Evolutionary conservation across 352 stramenopile species (phyloP).

Genomic region (Phytopythium chamaehyphon): DNA sequence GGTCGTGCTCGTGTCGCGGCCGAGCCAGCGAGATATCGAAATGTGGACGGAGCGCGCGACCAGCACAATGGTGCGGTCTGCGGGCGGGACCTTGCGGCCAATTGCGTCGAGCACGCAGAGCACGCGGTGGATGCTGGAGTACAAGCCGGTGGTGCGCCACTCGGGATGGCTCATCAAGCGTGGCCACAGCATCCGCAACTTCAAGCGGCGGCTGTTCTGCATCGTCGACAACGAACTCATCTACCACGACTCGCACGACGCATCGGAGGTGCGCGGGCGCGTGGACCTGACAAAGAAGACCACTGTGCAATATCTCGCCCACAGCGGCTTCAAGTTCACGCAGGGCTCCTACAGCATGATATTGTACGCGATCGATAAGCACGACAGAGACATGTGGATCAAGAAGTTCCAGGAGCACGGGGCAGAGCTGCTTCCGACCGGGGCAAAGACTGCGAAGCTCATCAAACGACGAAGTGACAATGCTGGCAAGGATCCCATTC

Average conservation of each 20-base stretch:
- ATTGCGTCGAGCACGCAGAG: conserved; percentile 54
- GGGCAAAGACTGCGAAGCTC: conserved; percentile 46
- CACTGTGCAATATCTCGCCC: conserved; percentile 55
- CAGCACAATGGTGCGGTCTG: conserved; percentile 70
- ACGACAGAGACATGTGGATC: conserved; percentile 83
- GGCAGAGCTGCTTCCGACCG: conserved; percentile 53
- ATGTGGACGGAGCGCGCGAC: conserved; percentile 78
- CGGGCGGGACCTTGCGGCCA: conserved; percentile 33
- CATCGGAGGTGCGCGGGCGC: conserved; percentile 66
- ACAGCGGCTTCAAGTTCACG: conserved; percentile 72
- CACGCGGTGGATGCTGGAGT: conserved; percentile 67
- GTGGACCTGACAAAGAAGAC: conserved; percentile 69
- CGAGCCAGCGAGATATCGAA: conserved; percentile 71
- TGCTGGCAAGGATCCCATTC: conserved; percentile 41
- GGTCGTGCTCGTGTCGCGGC: conserved; percentile 70
- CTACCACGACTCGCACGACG: conserved; percentile 81
- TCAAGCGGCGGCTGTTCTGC: conserved; percentile 85
- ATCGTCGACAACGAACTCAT: conserved; percentile 84
- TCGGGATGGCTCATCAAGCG: conserved; percentile 88
- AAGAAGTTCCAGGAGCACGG: conserved; percentile 71
- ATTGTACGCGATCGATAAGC: conserved; percentile 70
- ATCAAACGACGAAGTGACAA: conserved; percentile 52
- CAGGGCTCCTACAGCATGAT: conserved; percentile 78
- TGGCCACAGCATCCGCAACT: conserved; percentile 70
- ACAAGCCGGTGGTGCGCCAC: conserved; percentile 78